Percentiles rank a stretch among this genome's conserved stretches.
Conservation (phyloP, 441 rosid genomes). For the Flueggea neowawraea region DNA sequence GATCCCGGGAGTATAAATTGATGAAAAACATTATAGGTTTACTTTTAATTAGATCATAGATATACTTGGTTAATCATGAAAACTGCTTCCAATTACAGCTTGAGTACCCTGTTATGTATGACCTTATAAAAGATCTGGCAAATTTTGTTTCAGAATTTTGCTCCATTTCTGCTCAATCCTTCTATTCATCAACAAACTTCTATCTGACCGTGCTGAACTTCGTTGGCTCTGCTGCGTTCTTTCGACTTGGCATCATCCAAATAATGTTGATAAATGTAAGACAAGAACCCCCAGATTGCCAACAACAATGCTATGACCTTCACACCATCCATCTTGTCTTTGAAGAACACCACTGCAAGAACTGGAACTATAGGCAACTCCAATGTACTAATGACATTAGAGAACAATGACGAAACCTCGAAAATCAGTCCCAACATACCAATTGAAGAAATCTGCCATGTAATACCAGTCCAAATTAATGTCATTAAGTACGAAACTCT, state of each 20-base stretch:
- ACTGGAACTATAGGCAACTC: constrained; percentile 44
- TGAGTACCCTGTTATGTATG: no score
- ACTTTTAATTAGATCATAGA: no score
- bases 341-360: constrained; percentile 42
- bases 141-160: no score
- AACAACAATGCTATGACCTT: constrained; percentile 40
- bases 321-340: constrained; percentile 42
- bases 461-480: constrained; percentile 37
- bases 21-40: no score
- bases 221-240: no score
- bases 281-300: constrained; percentile 52
- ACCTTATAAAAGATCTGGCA: no score
- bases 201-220: no score
- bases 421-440: constrained; percentile 45
- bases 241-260: constrained; percentile 19
- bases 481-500: constrained; percentile 39
- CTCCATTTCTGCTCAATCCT: no score
- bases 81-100: no score
- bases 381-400: constrained; percentile 42
- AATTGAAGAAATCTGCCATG: constrained; percentile 40
- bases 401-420: constrained; percentile 48
- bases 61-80: no score
- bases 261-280: constrained; percentile 53
- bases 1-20: constrained; percentile 58
- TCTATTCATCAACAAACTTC: no score